Percentiles rank a stretch among this genome's conserved stretches.
phyloP scores from a whole-genome alignment of 495 filamentous ascomycete genomes.

The Aspergillus diversus region DNA sequence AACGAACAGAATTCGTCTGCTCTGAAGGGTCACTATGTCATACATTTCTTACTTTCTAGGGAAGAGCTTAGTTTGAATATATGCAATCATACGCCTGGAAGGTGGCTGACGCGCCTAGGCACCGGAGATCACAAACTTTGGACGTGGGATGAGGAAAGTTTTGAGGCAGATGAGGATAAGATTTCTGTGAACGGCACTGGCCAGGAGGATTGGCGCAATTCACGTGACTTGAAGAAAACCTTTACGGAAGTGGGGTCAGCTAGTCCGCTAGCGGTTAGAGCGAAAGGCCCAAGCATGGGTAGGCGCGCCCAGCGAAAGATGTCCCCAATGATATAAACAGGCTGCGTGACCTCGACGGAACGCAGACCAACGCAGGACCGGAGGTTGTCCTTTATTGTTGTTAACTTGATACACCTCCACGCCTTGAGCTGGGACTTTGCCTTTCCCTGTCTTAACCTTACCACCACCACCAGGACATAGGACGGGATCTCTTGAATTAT shows the following conservation, averaged over 20 bases:
- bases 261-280: constrained; percentile 35
- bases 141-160: neutral
- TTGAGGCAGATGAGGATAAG: too few species aligned
- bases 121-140: neutral
- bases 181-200: neutral
- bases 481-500: neutral
- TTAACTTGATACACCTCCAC: constrained; percentile 18
- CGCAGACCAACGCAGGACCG: constrained; percentile 23
- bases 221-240: constrained; percentile 47
- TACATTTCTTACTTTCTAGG: constrained; percentile 2
- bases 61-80: neutral
- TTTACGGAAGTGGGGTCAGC: constrained; percentile 39
- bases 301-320: constrained; percentile 48
- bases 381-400: constrained; percentile 23
- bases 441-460: constrained; percentile 1
- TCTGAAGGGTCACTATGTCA: neutral
- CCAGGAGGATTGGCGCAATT: constrained; percentile 23
- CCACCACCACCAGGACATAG: neutral
- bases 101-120: neutral
- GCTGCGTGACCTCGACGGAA: constrained; percentile 51
- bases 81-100: neutral
- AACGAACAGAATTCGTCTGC: constrained; percentile 19
- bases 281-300: constrained; percentile 47
- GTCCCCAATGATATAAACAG: constrained; percentile 57
- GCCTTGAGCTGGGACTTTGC: neutral